Evolutionary conservation across 345 rosid species (phyloP), one percentile per base, ranked within the genome.

Genomic region (Moricandia moricandioides): DNA sequence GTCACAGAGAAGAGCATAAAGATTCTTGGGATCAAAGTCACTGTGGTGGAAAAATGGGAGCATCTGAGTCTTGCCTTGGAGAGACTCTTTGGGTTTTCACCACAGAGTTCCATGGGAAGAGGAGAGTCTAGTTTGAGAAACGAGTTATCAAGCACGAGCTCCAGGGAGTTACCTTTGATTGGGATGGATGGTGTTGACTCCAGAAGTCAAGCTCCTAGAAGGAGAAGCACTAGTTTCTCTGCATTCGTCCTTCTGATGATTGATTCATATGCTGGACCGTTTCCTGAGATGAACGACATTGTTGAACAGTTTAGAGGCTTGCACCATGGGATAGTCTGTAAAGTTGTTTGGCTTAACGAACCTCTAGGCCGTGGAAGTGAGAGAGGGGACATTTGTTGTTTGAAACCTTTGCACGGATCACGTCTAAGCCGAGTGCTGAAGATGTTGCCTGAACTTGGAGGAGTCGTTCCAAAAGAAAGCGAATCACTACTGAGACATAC

Each of bases 361-460:
- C 86, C 89, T 4, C 47, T 5, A 4, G 52, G 63, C 54, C 65
- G 29, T 5, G 71, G n/a, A 56, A 55, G 35, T 49, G 72, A 71
- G 51, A 71, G 68, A 65, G 72, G 80, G 8, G 86, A 83, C 5
- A 39, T 91, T 62, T 10, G 76, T 62, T 57, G 16, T 14, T 24
- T 72, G 3, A 84, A 84, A 58, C 95, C 98, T 6, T 86, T 94
- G 64, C 97, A 94, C 16, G 98, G 98, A 34, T 80, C 91, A 1
- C 91, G 89, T 14, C 82, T 94, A 65, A 55, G 54, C 60, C 61
- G 30, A 30, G 84, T 82, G 17, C 62, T 88, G 37, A 86, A 78
- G 58, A 83, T 84, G 76, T 75, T 89, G 7, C 96, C 97, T 0
- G 97, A 90, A 71, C 88, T 85, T n/a, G 85, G 87, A 21, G 88